phyloP scores from a whole-genome alignment of 2,329 filamentous ascomycete species.

The Neonectria faginata region DNA sequence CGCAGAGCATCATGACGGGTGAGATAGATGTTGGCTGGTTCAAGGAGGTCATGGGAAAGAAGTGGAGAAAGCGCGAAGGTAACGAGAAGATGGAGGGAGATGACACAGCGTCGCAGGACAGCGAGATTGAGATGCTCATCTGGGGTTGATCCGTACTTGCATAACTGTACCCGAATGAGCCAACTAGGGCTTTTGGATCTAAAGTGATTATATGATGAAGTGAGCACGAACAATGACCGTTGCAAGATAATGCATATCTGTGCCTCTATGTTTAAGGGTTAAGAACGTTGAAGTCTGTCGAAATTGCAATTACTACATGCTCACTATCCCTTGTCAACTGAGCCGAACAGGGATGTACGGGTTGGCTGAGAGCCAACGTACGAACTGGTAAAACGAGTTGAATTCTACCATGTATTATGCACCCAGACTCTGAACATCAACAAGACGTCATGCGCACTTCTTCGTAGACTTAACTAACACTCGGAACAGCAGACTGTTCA shows the following conservation, averaged over 20 bases:
- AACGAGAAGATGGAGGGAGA: slow-evolving; percentile 9
- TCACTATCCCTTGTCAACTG: too few relatives aligned
- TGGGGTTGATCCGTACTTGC: not conserved
- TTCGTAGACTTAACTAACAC: not conserved
- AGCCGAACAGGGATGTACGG: too few relatives aligned
- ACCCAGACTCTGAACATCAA: not conserved
- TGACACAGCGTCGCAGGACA: slow-evolving; percentile 3
- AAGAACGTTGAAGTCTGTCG: too few relatives aligned
- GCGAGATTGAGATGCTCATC: slow-evolving; percentile 2
- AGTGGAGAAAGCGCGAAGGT: slow-evolving; percentile 6
- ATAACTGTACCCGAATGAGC: too few relatives aligned
- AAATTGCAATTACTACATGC: too few relatives aligned
- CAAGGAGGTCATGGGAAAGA: slow-evolving; percentile 19
- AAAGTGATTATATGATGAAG: too few relatives aligned
- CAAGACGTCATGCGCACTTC: not conserved
- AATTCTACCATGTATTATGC: not conserved
- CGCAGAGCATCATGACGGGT: not conserved
- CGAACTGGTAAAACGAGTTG: not conserved
- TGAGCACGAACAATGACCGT: too few relatives aligned
- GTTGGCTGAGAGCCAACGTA: too few relatives aligned
- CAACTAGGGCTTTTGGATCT: not conserved
- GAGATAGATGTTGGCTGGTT: not conserved
- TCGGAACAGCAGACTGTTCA: not conserved
- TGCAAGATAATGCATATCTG: too few relatives aligned
- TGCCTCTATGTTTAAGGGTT: too few relatives aligned